Base-by-base conservation (phyloP, 352 stramenopile species). In the Pythium rishiriense region DNA sequence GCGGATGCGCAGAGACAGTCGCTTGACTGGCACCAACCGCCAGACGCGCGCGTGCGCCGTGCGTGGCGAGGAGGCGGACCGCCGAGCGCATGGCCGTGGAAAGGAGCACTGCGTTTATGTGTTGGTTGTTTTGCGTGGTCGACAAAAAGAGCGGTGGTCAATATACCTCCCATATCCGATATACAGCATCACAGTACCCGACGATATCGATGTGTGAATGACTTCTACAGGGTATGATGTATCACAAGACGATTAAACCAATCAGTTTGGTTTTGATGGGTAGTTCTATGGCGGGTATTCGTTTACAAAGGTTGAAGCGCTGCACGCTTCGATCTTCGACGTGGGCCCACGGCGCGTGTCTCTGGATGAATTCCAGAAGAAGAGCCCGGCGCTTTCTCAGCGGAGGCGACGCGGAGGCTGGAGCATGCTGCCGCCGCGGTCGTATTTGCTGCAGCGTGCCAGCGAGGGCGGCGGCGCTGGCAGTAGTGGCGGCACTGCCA, bases 401-500 rank as follows among this genome's bases (percentile, higher is more conserved):
- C 33, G 33, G 33, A 39, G 10, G 11, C 10, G 33, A 39, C 33
- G 33, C 33, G 33, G 33, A 39, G 10, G 7, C 33, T 17, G 33
- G 22, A 52, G 42, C 21, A 90, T 90, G 83, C 64, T 89, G 66
- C 66, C 78, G 67, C 80, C 80, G 46, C 78, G 65, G 77, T 89
- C 81, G 17, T 93, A 82, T 64, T 69, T 91, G 64, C 63, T 91
- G 80, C 71, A 89, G 68, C 87, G 87, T 22, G 56, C 45, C 51
- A 78, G 72, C 55, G 80, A 75, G 24, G 75, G 68, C 22, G 58
- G 62, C 22, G 50, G 56, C 42, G 49, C 54, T 7, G 58, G 67
- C 21, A 62, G 54, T 47, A 64, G 53, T 14, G 62, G 48, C 57
- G 75, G 70, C 46, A 75, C 74, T 21, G 75, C 62, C 15, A 62